A percentile compares a stretch with the other conserved stretches of the same genome.
Evolutionary conservation across 768 basidiomycete genomes (phyloP).

Genomic region (Obba rivulosa): DNA sequence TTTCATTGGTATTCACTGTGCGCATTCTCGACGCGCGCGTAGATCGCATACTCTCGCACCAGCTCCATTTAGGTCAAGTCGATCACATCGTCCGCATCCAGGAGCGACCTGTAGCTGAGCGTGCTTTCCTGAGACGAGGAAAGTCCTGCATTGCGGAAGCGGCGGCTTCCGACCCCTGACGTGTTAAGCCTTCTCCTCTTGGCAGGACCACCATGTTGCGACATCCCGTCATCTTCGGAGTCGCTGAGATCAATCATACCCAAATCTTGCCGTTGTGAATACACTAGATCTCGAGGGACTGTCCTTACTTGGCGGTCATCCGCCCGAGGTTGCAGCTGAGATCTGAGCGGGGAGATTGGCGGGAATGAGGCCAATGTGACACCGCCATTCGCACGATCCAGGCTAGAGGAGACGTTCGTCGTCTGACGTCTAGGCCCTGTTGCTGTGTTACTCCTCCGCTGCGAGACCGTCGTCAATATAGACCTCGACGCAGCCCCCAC

Average conservation of each 20-base stretch:
- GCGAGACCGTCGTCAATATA: neutral
- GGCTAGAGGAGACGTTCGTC: neutral
- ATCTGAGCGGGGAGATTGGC: neutral
- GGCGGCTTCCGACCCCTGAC: neutral
- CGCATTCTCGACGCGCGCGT: too few species aligned
- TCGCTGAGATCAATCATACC: slow-evolving; percentile 4
- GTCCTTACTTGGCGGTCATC: neutral
- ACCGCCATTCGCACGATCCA: neutral
- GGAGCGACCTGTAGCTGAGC: neutral
- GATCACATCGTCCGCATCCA: neutral
- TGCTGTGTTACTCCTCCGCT: neutral
- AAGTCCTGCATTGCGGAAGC: neutral
- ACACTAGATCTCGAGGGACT: neutral
- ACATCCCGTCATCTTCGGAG: neutral
- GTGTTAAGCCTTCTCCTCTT: neutral
- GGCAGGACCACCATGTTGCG: neutral
- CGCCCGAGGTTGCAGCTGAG: neutral
- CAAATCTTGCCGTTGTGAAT: neutral
- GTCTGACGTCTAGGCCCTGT: neutral
- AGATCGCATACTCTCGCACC: too few species aligned
- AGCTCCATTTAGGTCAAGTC: slow-evolving; percentile 1
- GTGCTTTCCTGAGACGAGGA: slow-evolving; percentile 1
- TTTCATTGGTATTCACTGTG: too few species aligned
- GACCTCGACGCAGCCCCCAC: too few species aligned
- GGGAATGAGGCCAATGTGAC: neutral